A percentile compares a stretch with the other conserved stretches of the same genome.
Evolutionary conservation across 176 grass and related monocot species (phyloP).

Genomic region (Rhynchospora tenuis): DNA sequence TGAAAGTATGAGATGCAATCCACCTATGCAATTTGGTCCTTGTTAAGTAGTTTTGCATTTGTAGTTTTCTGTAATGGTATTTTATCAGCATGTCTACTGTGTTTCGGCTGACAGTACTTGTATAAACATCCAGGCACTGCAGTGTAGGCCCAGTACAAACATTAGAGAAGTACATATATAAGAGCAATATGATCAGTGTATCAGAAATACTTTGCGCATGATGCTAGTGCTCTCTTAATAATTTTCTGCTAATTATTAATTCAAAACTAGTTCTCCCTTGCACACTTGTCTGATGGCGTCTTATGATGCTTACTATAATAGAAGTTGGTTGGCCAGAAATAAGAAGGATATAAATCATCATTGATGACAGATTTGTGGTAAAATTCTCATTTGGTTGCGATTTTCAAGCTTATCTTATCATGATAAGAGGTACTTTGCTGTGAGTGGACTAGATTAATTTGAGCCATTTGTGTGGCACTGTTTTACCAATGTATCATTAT

Average conservation of each 20-base stretch:
- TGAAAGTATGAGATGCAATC: neutral
- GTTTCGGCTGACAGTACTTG: neutral
- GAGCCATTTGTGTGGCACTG: neutral
- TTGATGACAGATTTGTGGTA: neutral
- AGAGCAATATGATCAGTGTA: neutral
- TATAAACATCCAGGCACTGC: neutral
- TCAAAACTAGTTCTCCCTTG: neutral
- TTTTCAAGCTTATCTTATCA: constrained; percentile 10
- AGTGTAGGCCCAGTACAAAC: neutral
- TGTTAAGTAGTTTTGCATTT: neutral
- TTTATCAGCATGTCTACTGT: neutral
- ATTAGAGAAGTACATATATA: neutral
- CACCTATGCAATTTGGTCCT: neutral
- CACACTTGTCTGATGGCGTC: neutral
- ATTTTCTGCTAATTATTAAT: neutral
- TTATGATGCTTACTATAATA: neutral
- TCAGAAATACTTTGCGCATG: neutral
- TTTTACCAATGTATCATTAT: neutral
- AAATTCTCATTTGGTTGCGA: neutral
- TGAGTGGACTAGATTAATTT: neutral
- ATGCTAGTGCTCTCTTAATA: neutral
- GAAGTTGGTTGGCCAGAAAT: neutral
- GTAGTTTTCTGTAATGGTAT: neutral
- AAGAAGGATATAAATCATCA: neutral
- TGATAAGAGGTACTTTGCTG: neutral